Conservation (phyloP, 805 yeast genomes). For the Blastobotrys peoriensis region DNA sequence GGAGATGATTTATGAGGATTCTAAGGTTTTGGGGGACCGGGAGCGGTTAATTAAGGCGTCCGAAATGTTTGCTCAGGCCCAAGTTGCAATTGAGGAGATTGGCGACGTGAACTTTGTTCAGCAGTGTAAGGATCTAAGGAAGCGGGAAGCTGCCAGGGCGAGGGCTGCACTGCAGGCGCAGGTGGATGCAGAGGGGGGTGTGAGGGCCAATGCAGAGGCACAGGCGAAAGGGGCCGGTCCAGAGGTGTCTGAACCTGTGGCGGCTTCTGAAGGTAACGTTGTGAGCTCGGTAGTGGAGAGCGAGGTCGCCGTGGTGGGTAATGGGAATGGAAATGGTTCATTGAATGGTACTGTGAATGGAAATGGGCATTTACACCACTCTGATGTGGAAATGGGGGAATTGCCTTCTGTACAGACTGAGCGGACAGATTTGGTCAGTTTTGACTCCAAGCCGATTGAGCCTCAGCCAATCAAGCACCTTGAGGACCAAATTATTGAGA, state of each 20-base stretch:
- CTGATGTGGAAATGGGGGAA: no score
- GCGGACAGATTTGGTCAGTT: background rate
- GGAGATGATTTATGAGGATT: slow-evolving; percentile 75
- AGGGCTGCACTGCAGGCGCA: slow-evolving; percentile 15
- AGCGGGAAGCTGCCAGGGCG: slow-evolving; percentile 35
- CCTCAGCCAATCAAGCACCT: background rate
- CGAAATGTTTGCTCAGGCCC: slow-evolving; percentile 95
- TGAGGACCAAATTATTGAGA: background rate
- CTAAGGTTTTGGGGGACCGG: slow-evolving; percentile 68
- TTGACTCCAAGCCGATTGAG: background rate
- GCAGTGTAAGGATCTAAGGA: slow-evolving; percentile 69
- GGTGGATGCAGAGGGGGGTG: slow-evolving; percentile 7
- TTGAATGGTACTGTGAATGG: background rate
- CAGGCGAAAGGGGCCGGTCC: slow-evolving; percentile 11
- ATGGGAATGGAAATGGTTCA: background rate
- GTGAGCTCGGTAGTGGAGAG: background rate
- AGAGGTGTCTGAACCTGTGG: slow-evolving; percentile 2
- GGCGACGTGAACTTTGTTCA: slow-evolving; percentile 57
- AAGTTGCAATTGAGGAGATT: slow-evolving; percentile 90
- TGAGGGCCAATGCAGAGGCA: slow-evolving; percentile 1
- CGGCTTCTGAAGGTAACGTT: slow-evolving; percentile 1
- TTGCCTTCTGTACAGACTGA: background rate
- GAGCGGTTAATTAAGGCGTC: slow-evolving; percentile 77
- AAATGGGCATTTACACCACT: no score
- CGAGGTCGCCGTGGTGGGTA: background rate